A percentile compares a stretch with the other conserved stretches of the same genome.
Evolutionary conservation across 2,329 filamentous ascomycete genomes (phyloP).

Genomic region (Akanthomyces lecanii): DNA sequence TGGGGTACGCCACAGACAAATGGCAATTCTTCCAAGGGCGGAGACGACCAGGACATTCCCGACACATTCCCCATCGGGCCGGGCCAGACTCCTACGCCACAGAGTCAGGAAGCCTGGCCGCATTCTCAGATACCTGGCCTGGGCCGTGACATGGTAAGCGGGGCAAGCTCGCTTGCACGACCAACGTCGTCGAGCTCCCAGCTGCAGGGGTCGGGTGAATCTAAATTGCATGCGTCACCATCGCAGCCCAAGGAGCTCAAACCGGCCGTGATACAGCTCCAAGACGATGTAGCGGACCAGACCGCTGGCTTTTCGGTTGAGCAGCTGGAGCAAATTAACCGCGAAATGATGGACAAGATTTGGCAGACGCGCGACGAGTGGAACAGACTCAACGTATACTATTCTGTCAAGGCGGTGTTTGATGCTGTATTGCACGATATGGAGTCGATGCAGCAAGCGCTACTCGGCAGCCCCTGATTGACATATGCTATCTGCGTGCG

Average conservation of each 20-base stretch:
- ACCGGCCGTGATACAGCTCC: slow-evolving; percentile 51
- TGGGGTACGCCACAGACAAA: slow-evolving; percentile 71
- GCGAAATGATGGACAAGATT: slow-evolving; percentile 82
- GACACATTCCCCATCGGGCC: slow-evolving; percentile 43
- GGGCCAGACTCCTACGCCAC: slow-evolving; percentile 40
- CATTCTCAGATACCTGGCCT: slow-evolving; percentile 56
- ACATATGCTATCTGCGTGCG: neutral
- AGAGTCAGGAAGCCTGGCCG: slow-evolving; percentile 51
- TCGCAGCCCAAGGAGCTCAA: slow-evolving; percentile 46
- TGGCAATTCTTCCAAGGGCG: slow-evolving; percentile 37
- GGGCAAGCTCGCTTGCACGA: slow-evolving; percentile 29
- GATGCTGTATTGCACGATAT: slow-evolving; percentile 71
- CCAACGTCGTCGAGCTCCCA: slow-evolving; percentile 37
- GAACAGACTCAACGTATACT: slow-evolving; percentile 73
- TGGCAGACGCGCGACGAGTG: slow-evolving; percentile 77
- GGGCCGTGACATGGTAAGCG: slow-evolving; percentile 31
- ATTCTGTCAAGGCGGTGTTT: slow-evolving; percentile 63
- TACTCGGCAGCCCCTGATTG: slow-evolving; percentile 5
- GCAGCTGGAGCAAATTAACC: slow-evolving; percentile 90
- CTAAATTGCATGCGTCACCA: slow-evolving; percentile 21
- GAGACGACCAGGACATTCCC: slow-evolving; percentile 40
- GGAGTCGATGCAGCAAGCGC: slow-evolving; percentile 42
- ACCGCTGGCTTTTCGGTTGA: slow-evolving; percentile 83
- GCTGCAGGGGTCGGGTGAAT: slow-evolving; percentile 2
- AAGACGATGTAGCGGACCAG: slow-evolving; percentile 58